A percentile compares a stretch with the other conserved stretches of the same genome.
Evolutionary conservation across 371 early-diverging fungal genomes (phyloP).

Genomic region (Mucor lusitanicus): DNA sequence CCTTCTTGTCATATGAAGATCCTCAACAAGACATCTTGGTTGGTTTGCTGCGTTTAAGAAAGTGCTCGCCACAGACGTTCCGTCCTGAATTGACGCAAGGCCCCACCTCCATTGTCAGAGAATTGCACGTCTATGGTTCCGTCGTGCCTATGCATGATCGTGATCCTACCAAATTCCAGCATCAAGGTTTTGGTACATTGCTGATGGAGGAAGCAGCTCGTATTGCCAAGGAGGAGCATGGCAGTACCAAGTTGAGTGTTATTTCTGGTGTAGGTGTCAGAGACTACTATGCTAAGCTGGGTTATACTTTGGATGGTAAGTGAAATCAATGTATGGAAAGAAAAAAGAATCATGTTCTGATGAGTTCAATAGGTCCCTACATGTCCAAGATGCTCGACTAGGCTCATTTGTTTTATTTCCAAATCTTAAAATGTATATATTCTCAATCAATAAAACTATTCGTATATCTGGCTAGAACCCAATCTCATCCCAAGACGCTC

Average conservation of each 20-base stretch:
- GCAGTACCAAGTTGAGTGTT: constrained; percentile 94
- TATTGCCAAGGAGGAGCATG: constrained; percentile 99
- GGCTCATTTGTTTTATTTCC: constrained; percentile 1
- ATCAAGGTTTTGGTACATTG: constrained; percentile 99
- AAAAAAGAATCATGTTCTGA: not conserved
- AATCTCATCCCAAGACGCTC: too few relatives aligned
- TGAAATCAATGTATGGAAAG: not conserved
- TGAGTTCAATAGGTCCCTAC: constrained; percentile 71
- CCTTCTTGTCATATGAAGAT: constrained; percentile 99
- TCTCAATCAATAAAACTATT: not conserved
- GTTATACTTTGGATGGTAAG: constrained; percentile 95
- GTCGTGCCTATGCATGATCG: constrained; percentile 97
- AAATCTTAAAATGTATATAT: not conserved
- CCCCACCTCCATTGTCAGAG: constrained; percentile 95
- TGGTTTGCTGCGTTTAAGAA: constrained; percentile 96
- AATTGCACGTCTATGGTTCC: constrained; percentile 99
- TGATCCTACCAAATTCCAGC: constrained; percentile 99
- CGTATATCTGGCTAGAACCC: not conserved
- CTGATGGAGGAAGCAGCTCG: constrained; percentile 99
- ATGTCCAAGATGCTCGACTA: constrained; percentile 87
- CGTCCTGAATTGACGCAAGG: constrained; percentile 90
- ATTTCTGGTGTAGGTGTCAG: constrained; percentile 99
- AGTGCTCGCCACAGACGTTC: constrained; percentile 92
- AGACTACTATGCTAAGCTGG: constrained; percentile 98
- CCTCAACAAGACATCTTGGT: constrained; percentile 98